phyloP scores from a whole-genome alignment of 1,284 basidiomycete species.

The Ceratobasidium papillatum region DNA sequence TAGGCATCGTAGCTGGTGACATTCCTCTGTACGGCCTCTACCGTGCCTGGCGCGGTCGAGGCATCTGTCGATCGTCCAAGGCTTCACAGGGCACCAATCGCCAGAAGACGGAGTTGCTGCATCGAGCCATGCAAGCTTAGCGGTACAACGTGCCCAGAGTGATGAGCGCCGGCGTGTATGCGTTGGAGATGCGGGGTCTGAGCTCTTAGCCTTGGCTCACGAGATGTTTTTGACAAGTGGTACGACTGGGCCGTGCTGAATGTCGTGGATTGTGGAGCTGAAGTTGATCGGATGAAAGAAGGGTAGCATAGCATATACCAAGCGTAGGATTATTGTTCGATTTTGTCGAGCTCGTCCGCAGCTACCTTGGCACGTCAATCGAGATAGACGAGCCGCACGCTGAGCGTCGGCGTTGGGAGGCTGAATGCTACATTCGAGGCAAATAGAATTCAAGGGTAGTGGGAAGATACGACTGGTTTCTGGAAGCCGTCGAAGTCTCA shows the following conservation, averaged over 20 bases:
- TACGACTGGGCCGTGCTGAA: not conserved
- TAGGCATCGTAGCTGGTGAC: too few species aligned
- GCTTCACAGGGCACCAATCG: not conserved
- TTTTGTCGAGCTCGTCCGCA: not conserved
- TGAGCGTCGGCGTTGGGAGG: not conserved
- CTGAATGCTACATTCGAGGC: not conserved
- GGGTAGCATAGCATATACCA: slow-evolving; percentile 10
- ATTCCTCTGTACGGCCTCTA: too few species aligned
- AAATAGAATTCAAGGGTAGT: slow-evolving; percentile 1
- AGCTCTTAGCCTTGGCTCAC: not conserved
- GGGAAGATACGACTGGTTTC: not conserved
- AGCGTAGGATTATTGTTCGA: not conserved
- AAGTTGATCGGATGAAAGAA: not conserved
- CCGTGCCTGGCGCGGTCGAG: too few species aligned
- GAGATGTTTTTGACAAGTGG: not conserved
- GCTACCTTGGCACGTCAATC: not conserved
- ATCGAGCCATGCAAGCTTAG: not conserved
- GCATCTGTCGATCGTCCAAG: too few species aligned
- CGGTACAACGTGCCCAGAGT: not conserved
- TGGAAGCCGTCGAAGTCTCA: not conserved
- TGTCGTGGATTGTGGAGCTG: slow-evolving; percentile 9
- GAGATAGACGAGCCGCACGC: too few species aligned
- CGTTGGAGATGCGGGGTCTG: not conserved
- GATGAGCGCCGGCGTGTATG: slow-evolving; percentile 15
- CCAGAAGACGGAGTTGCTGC: not conserved